phyloP scores from a whole-genome alignment of 495 filamentous ascomycete genomes.

The Podospora australis region DNA sequence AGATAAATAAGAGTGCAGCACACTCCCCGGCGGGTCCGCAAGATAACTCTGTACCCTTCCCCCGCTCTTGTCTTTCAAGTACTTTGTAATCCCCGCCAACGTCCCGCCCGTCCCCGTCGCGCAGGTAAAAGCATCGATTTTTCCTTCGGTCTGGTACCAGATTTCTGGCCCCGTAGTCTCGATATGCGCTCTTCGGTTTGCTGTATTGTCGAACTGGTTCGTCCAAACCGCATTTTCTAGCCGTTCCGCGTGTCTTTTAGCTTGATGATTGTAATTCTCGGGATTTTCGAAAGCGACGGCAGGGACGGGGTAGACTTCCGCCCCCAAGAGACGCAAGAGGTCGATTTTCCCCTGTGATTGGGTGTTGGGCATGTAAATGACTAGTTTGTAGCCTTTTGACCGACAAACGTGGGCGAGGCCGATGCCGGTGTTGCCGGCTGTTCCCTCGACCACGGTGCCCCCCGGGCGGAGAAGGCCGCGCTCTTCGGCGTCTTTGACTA shows the following conservation, averaged over 20 bases:
- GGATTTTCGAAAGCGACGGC: constrained; percentile 96
- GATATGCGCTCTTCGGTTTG: constrained; percentile 89
- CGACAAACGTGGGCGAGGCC: constrained; percentile 95
- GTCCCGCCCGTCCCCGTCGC: constrained; percentile 91
- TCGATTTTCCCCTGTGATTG: constrained; percentile 98
- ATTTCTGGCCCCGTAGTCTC: constrained; percentile 97
- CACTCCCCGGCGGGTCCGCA: constrained; percentile 87
- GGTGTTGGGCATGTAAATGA: constrained; percentile 99
- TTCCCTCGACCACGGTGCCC: constrained; percentile 94
- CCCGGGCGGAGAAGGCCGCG: constrained; percentile 72
- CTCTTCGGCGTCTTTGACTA: constrained; percentile 90
- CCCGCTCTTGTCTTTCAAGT: constrained; percentile 75
- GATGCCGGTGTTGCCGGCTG: constrained; percentile 96
- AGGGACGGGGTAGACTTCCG: constrained; percentile 97
- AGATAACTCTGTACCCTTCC: constrained; percentile 83
- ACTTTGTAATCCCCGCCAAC: constrained; percentile 81
- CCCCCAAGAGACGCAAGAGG: constrained; percentile 80
- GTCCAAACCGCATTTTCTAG: constrained; percentile 95
- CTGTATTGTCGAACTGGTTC: constrained; percentile 96
- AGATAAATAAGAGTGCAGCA: constrained; percentile 85
- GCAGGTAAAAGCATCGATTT: constrained; percentile 90
- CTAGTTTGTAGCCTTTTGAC: constrained; percentile 83
- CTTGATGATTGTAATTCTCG: constrained; percentile 96
- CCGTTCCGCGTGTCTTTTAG: constrained; percentile 74
- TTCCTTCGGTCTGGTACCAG: constrained; percentile 86